Percentiles rank a stretch among this genome's conserved stretches.
phyloP scores from a whole-genome alignment of 805 yeast genomes.

The Zygosaccharomyces kombuchaensis region DNA sequence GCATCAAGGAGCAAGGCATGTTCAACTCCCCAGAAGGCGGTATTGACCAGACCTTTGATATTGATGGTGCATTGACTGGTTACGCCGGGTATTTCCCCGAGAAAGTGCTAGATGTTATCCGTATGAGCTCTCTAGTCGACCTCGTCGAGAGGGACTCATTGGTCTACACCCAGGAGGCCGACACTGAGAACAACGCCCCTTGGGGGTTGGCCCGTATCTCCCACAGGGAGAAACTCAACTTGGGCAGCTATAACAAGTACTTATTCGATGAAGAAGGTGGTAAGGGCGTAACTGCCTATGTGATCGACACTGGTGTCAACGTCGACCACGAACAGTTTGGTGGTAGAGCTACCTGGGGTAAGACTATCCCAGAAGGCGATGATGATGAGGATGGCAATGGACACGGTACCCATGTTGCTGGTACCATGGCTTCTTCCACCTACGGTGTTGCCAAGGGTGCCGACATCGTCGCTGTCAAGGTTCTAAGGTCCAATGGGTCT shows the following conservation, averaged over 20 bases:
- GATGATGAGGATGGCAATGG: constrained; percentile 80
- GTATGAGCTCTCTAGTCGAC: constrained; percentile 59
- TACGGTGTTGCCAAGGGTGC: constrained; percentile 86
- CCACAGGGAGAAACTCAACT: constrained; percentile 66
- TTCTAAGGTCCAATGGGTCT: constrained; percentile 74
- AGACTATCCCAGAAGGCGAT: constrained; percentile 69
- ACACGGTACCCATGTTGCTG: constrained; percentile 97
- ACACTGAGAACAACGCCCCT: constrained; percentile 78
- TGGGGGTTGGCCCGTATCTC: constrained; percentile 94
- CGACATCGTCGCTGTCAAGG: constrained; percentile 76
- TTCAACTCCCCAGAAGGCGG: constrained; percentile 43
- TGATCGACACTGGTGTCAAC: constrained; percentile 86
- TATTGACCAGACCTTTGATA: constrained; percentile 54
- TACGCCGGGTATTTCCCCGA: constrained; percentile 83
- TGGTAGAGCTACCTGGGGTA: constrained; percentile 85
- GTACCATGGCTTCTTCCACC: constrained; percentile 75
- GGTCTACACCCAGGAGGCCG: constrained; percentile 59
- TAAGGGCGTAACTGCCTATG: constrained; percentile 78
- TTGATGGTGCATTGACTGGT: constrained; percentile 60
- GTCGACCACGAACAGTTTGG: constrained; percentile 71
- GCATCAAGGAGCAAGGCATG: constrained; percentile 25
- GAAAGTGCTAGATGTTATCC: constrained; percentile 66
- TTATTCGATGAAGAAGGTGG: constrained; percentile 70
- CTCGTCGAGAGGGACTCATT: constrained; percentile 72
- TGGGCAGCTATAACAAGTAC: constrained; percentile 70